Conservation (phyloP, 257 asterid species). For the Fraxinus excelsior region DNA sequence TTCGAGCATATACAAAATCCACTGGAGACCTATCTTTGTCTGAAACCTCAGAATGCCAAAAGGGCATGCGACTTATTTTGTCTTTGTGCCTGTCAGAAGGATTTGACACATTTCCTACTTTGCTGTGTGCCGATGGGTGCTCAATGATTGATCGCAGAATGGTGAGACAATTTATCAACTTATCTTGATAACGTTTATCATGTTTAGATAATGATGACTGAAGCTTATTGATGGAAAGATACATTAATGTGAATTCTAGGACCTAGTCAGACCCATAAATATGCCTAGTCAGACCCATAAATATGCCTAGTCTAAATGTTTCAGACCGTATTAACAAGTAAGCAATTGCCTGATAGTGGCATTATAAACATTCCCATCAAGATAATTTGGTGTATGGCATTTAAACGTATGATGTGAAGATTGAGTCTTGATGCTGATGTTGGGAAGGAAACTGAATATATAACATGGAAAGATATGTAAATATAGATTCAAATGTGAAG, state of each 20-base stretch:
- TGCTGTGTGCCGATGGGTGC: conserved; percentile 85
- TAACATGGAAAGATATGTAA: not conserved
- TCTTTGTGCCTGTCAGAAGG: conserved; percentile 72
- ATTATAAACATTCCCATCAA: not conserved
- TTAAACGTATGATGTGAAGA: not conserved
- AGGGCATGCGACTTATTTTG: conserved; percentile 75
- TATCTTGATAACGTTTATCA: conserved; percentile 12
- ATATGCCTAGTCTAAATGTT: not conserved
- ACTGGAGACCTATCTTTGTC: conserved; percentile 65
- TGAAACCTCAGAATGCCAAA: conserved; percentile 76
- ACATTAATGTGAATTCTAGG: not conserved
- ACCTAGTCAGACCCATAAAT: not conserved
- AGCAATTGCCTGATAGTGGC: not conserved
- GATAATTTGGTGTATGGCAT: not conserved
- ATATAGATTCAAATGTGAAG: not conserved
- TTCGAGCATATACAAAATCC: conserved; percentile 81
- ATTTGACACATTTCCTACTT: conserved; percentile 75
- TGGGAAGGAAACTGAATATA: not conserved
- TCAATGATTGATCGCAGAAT: conserved; percentile 82
- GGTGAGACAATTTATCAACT: conserved; percentile 45
- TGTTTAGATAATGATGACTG: not conserved
- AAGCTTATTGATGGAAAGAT: not conserved
- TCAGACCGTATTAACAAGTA: not conserved
- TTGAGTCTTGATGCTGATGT: not conserved
- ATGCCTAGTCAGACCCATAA: not conserved